Percentiles rank a stretch among this genome's conserved stretches.
phyloP scores from a whole-genome alignment of 1,284 basidiomycete species.

The Ceratobasidium theobromae region DNA sequence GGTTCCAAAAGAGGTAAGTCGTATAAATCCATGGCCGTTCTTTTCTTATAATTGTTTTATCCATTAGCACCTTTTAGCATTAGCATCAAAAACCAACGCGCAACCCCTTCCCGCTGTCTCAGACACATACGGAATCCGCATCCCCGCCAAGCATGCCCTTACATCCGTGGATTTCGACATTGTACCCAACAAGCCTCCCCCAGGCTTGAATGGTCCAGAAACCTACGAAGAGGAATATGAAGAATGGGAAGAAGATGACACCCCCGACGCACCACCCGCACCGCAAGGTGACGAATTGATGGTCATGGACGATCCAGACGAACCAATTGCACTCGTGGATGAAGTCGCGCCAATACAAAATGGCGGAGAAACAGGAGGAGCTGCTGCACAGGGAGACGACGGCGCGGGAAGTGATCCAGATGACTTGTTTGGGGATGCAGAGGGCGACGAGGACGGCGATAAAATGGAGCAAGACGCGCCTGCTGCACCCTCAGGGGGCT shows the following conservation, averaged over 20 bases:
- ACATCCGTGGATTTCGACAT: slow-evolving; percentile 92
- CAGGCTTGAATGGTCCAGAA: slow-evolving; percentile 53
- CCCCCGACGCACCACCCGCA: slow-evolving; percentile 27
- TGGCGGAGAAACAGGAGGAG: slow-evolving; percentile 43
- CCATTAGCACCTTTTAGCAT: slow-evolving; percentile 77
- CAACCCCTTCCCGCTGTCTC: slow-evolving; percentile 86
- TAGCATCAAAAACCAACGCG: slow-evolving; percentile 90
- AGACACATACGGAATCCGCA: slow-evolving; percentile 92
- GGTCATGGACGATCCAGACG: slow-evolving; percentile 32
- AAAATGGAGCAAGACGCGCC: slow-evolving; percentile 32
- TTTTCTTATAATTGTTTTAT: neutral
- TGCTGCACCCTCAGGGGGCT: slow-evolving; percentile 43
- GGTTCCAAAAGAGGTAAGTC: slow-evolving; percentile 89
- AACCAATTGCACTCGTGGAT: slow-evolving; percentile 29
- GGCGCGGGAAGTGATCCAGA: slow-evolving; percentile 33
- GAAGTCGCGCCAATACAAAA: slow-evolving; percentile 33
- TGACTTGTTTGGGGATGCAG: slow-evolving; percentile 33
- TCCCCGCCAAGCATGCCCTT: slow-evolving; percentile 79
- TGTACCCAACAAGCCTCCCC: slow-evolving; percentile 81
- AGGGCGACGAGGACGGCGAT: slow-evolving; percentile 36
- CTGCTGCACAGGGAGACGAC: slow-evolving; percentile 45
- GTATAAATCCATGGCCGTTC: neutral
- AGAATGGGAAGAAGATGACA: slow-evolving; percentile 37
- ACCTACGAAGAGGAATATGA: slow-evolving; percentile 71
- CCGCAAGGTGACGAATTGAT: slow-evolving; percentile 6